Evolutionary conservation across 2,329 filamentous ascomycete genomes (phyloP).

Genomic region (Colletotrichum limetticola): DNA sequence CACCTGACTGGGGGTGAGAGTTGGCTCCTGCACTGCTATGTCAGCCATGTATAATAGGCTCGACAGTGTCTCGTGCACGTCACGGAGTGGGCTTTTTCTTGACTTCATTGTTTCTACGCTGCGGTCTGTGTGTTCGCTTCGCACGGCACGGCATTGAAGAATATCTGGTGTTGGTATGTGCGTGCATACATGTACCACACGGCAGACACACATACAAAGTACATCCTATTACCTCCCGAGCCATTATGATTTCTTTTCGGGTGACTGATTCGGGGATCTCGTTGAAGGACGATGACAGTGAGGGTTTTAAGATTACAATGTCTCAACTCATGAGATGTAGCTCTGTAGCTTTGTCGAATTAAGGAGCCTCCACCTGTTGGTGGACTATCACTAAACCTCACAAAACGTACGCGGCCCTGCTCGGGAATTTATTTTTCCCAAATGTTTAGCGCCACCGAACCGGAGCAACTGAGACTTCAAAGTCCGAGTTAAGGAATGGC

Average conservation of each 20-base stretch:
- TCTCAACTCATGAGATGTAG: neutral
- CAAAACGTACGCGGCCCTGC: neutral
- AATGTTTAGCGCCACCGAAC: neutral
- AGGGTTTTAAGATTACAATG: neutral
- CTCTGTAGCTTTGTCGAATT: neutral
- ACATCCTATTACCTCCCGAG: no score
- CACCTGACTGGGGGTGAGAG: neutral
- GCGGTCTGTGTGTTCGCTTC: neutral
- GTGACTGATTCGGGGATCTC: neutral
- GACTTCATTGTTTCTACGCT: conserved; percentile 3
- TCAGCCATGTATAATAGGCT: conserved; percentile 28
- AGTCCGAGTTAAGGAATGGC: conserved; percentile 9
- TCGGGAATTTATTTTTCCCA: neutral
- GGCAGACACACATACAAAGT: no score
- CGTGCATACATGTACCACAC: neutral
- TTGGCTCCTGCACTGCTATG: conserved; percentile 11
- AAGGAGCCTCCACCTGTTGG: neutral
- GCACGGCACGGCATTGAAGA: neutral
- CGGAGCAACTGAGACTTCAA: neutral
- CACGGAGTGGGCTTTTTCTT: conserved; percentile 13
- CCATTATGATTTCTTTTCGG: neutral
- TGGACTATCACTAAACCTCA: neutral
- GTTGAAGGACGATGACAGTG: neutral
- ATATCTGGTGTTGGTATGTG: neutral
- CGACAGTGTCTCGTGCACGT: conserved; percentile 30